Conservation (phyloP, 306 rosid species). For the Cercis canadensis region DNA sequence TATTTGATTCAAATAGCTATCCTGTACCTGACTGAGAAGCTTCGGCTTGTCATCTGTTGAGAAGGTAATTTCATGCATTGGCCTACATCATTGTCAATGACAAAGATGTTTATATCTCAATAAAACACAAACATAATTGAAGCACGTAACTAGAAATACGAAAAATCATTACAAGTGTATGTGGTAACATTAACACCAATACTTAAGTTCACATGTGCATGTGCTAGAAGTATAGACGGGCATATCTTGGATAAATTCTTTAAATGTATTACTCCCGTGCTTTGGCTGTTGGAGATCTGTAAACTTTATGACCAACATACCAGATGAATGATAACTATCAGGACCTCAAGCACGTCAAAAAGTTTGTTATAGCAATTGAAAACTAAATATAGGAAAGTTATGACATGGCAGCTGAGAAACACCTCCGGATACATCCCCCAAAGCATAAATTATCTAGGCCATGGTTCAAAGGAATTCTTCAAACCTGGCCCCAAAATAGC, state of each 20-base stretch:
- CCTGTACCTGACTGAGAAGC: slow-evolving; percentile 92
- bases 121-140: slow-evolving; percentile 19
- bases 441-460: slow-evolving; percentile 19
- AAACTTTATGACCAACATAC: neutral
- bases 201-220: neutral
- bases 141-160: slow-evolving; percentile 23
- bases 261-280: slow-evolving; percentile 10
- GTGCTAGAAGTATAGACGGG: slow-evolving; percentile 25
- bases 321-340: slow-evolving; percentile 23
- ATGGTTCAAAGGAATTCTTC: slow-evolving; percentile 27
- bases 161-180: slow-evolving; percentile 29
- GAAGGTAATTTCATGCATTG: slow-evolving; percentile 98
- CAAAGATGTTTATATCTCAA: slow-evolving; percentile 24
- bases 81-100: slow-evolving; percentile 68
- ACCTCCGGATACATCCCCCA: slow-evolving; percentile 32
- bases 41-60: slow-evolving; percentile 97
- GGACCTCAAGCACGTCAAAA: slow-evolving; percentile 33
- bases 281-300: neutral
- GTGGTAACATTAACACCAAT: neutral
- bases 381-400: slow-evolving; percentile 26
- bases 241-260: slow-evolving; percentile 32
- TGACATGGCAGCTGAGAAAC: slow-evolving; percentile 25
- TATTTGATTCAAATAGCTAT: slow-evolving; percentile 20
- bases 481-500: slow-evolving; percentile 11
- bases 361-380: slow-evolving; percentile 3